Conservation (phyloP, 179 eudicot genomes). For the Corrigiola litoralis region DNA sequence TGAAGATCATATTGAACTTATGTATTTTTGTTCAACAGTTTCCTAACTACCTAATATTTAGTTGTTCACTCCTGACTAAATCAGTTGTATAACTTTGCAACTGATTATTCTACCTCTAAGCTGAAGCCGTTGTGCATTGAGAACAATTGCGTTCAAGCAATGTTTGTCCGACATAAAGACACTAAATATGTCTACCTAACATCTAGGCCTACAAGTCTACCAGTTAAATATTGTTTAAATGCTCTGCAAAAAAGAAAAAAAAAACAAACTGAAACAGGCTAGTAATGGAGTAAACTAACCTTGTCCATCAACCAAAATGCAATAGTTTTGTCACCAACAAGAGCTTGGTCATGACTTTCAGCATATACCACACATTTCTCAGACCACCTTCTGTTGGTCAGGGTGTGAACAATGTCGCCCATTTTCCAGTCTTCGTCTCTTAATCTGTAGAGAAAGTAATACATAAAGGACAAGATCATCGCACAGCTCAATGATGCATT, state of each 20-base stretch:
- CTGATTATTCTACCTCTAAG: no score
- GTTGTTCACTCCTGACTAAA: no score
- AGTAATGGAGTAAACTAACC: constrained; percentile 38
- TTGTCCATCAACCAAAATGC: constrained; percentile 99
- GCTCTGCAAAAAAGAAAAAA: background rate
- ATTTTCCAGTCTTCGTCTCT: constrained; percentile 96
- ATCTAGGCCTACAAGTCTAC: constrained; percentile 5
- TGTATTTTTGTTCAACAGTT: no score
- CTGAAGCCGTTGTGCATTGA: no score
- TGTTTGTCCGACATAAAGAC: background rate
- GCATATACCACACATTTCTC: constrained; percentile 93
- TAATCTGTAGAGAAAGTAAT: constrained; percentile 38
- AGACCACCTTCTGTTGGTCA: constrained; percentile 92
- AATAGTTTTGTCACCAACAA: constrained; percentile 98
- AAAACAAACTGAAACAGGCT: background rate
- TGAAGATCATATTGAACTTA: no score
- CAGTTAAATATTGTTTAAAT: background rate
- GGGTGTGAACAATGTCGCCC: constrained; percentile 78
- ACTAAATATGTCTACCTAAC: background rate
- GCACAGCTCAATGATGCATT: background rate
- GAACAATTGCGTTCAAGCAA: no score
- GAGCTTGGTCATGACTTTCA: constrained; percentile 99
- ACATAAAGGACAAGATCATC: background rate
- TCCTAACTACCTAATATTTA: no score
- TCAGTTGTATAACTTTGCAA: no score